phyloP scores from a whole-genome alignment of 106 monocot genomes.

The Posidonia australis region DNA sequence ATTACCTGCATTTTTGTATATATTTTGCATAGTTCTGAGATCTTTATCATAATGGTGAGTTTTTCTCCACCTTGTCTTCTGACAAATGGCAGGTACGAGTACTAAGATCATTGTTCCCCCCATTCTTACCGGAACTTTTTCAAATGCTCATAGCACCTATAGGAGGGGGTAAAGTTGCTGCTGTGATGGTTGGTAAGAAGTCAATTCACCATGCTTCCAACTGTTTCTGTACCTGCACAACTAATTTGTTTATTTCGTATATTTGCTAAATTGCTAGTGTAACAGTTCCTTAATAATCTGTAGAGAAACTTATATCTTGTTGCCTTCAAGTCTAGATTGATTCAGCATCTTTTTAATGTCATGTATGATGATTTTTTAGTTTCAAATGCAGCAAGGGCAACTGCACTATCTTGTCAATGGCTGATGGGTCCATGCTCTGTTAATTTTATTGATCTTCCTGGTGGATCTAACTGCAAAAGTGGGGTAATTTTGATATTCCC shows the following conservation, averaged over 20 bases:
- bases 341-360: background rate
- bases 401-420: constrained; percentile 88
- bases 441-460: constrained; percentile 68
- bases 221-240: background rate
- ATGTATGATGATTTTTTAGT: constrained; percentile 1
- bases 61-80: background rate
- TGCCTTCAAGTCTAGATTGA: background rate
- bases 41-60: too few relatives aligned
- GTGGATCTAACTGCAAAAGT: constrained; percentile 64
- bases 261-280: background rate
- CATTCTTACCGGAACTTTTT: constrained; percentile 63
- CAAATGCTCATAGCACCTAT: constrained; percentile 78
- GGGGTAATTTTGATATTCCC: constrained; percentile 39
- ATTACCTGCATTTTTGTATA: too few relatives aligned
- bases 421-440: constrained; percentile 84
- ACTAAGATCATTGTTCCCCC: constrained; percentile 71
- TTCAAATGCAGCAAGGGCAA: constrained; percentile 71
- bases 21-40: too few relatives aligned
- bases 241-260: background rate
- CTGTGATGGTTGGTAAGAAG: constrained; percentile 65
- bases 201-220: background rate
- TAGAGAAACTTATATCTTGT: background rate
- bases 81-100: constrained; percentile 55
- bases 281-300: background rate
- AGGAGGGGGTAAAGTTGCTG: constrained; percentile 55